These are phyloP conservation scores for Gymnopilus dilepis DNA, from an alignment of 768 basidiomycete species.

Conservation along the genomic window DNA sequence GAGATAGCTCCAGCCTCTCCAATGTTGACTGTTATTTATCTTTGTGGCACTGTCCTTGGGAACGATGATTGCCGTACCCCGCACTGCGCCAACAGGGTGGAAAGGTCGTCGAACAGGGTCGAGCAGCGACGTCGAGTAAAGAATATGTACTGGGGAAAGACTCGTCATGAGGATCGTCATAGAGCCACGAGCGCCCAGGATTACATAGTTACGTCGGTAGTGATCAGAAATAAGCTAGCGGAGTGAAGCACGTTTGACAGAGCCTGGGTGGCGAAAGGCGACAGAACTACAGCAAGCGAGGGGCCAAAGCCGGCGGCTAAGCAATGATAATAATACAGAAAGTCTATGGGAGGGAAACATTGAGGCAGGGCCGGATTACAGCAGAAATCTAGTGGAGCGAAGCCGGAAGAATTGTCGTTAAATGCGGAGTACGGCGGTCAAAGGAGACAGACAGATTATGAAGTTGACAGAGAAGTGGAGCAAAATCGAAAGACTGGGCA, in stretches of 20 bases:
- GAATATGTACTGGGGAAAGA: neutral
- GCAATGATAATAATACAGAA: too few relatives aligned
- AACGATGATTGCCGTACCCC: conserved; percentile 5
- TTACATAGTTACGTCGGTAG: neutral
- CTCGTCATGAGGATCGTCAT: neutral
- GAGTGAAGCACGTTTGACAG: too few relatives aligned
- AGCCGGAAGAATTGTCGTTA: neutral
- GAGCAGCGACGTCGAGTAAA: neutral
- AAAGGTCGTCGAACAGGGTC: neutral
- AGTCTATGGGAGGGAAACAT: too few relatives aligned
- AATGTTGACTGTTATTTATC: neutral
- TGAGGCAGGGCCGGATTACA: neutral
- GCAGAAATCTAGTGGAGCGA: neutral
- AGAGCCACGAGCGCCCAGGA: neutral
- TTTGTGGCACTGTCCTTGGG: neutral
- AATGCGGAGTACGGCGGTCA: neutral
- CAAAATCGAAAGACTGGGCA: neutral
- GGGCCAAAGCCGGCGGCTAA: too few relatives aligned
- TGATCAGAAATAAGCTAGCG: too few relatives aligned
- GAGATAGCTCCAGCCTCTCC: neutral
- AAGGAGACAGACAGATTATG: neutral
- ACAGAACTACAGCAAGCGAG: too few relatives aligned
- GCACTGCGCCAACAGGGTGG: neutral
- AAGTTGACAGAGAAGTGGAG: neutral
- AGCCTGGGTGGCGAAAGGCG: too few relatives aligned